A percentile compares a stretch with the other conserved stretches of the same genome.
These are phyloP conservation scores for Cercospora sp. DNA, from an alignment of 2,329 filamentous ascomycete genomes.

Conservation along the genomic window DNA sequence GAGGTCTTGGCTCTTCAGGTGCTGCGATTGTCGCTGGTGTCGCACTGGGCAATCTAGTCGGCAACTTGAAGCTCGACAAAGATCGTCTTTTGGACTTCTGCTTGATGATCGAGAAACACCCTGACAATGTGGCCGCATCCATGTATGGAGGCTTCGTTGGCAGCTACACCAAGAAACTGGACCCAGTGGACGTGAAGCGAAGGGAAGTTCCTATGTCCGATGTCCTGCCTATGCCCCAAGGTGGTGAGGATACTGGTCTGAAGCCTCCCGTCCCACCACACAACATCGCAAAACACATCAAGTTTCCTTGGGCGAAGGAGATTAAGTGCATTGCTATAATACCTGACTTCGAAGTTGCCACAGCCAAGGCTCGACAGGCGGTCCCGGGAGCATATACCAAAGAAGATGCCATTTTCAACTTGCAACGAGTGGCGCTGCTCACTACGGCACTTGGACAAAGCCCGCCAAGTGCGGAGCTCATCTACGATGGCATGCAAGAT, in stretches of 20 bases:
- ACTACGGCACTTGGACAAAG: conserved; percentile 86
- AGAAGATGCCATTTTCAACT: conserved; percentile 89
- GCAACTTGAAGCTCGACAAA: conserved; percentile 72
- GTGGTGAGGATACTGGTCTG: conserved; percentile 85
- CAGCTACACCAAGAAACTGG: conserved; percentile 90
- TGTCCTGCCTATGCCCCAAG: conserved; percentile 85
- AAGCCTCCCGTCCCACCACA: conserved; percentile 83
- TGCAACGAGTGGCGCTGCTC: conserved; percentile 88
- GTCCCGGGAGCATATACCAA: conserved; percentile 77
- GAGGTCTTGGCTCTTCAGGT: conserved; percentile 91
- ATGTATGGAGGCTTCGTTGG: conserved; percentile 96
- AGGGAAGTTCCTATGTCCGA: conserved; percentile 94
- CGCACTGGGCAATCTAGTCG: conserved; percentile 86
- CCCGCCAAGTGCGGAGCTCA: conserved; percentile 87
- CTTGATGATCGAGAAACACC: conserved; percentile 92
- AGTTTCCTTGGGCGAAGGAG: conserved; percentile 88
- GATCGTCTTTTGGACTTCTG: conserved; percentile 91
- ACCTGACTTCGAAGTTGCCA: conserved; percentile 93
- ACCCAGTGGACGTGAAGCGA: conserved; percentile 82
- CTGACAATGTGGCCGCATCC: conserved; percentile 91
- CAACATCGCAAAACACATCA: conserved; percentile 94
- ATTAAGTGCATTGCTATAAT: conserved; percentile 98
- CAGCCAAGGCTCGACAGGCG: conserved; percentile 82
- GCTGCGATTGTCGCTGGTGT: conserved; percentile 95
- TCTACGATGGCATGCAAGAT: conserved; percentile 98